phyloP scores from a whole-genome alignment of 1,139 yeast genomes.

The Yamadazyma aaseri region DNA sequence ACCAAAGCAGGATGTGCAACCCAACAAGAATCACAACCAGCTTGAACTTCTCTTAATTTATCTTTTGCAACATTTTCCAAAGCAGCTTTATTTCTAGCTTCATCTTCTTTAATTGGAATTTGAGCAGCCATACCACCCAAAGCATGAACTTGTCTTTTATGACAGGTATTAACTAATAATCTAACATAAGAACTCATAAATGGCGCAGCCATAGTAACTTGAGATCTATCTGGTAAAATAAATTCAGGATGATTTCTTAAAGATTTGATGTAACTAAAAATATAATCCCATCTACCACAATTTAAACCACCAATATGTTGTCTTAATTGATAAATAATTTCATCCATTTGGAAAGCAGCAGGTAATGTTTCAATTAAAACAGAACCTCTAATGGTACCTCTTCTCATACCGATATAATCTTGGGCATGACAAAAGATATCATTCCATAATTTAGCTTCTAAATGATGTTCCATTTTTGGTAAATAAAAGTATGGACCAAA shows the following conservation, averaged over 20 bases:
- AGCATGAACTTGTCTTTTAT: constrained; percentile 73
- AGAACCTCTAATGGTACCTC: constrained; percentile 79
- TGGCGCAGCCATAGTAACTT: constrained; percentile 73
- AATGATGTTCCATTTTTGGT: constrained; percentile 80
- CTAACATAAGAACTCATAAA: constrained; percentile 72
- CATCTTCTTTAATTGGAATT: constrained; percentile 72
- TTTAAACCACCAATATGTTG: constrained; percentile 75
- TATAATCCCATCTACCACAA: constrained; percentile 85
- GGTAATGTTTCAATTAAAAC: constrained; percentile 74
- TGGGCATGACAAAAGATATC: constrained; percentile 70
- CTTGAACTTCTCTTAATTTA: constrained; percentile 69
- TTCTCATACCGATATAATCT: constrained; percentile 61
- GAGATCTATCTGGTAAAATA: constrained; percentile 69
- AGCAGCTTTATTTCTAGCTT: constrained; percentile 60
- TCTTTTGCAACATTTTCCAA: constrained; percentile 72
- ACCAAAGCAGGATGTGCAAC: constrained; percentile 82
- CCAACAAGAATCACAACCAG: constrained; percentile 84
- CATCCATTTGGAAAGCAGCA: constrained; percentile 81
- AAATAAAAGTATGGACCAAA: constrained; percentile 76
- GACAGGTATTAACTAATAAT: constrained; percentile 67
- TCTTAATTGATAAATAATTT: constrained; percentile 72
- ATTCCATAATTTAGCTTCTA: constrained; percentile 79
- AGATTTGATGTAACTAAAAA: constrained; percentile 69
- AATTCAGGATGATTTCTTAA: constrained; percentile 63
- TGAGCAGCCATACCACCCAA: constrained; percentile 89